Conservation (phyloP, 148 eudicot genomes). For the Rheum nobile region DNA sequence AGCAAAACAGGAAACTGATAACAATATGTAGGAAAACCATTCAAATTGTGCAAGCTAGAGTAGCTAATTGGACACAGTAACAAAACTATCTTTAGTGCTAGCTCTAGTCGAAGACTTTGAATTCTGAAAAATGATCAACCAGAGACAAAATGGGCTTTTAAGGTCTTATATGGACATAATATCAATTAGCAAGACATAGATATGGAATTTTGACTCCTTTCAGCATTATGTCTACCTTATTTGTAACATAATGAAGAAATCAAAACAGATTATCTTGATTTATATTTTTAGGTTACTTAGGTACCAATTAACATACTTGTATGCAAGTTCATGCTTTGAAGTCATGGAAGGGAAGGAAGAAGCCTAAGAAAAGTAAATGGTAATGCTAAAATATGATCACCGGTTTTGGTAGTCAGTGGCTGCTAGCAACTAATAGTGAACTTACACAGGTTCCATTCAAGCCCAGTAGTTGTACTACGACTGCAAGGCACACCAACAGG, state of each 20-base stretch:
- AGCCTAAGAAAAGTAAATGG: not conserved
- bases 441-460: constrained; percentile 87
- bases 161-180: not conserved
- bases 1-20: not conserved
- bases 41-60: too few species aligned
- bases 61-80: too few species aligned
- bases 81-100: not conserved
- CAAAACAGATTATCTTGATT: not conserved
- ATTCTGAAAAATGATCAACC: not conserved
- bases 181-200: too few species aligned
- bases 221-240: not conserved
- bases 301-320: not conserved
- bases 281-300: not conserved
- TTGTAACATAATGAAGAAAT: too few species aligned
- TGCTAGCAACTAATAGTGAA: not conserved
- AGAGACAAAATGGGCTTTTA: not conserved
- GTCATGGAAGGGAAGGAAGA: not conserved
- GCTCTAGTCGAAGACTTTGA: not conserved
- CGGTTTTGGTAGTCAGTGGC: too few species aligned
- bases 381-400: too few species aligned
- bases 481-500: constrained; percentile 57
- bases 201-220: not conserved
- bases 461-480: constrained; percentile 71
- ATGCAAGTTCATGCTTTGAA: not conserved
- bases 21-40: not conserved